A percentile compares a stretch with the other conserved stretches of the same genome.
Conservation (phyloP, 805 yeast genomes). For the Torulaspora maleeae region DNA sequence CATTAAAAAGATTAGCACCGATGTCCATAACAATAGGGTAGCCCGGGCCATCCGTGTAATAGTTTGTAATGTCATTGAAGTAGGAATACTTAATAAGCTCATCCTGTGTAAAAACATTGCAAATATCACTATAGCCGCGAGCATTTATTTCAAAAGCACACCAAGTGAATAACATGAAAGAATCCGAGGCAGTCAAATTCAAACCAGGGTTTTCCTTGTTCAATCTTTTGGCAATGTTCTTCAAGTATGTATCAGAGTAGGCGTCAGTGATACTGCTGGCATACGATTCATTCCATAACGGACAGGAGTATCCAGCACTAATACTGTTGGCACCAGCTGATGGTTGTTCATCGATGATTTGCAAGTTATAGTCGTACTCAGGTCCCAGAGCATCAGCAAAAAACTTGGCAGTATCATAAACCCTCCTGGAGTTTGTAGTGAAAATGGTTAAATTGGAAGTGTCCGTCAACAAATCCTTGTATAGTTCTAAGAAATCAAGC, state of each 20-base stretch:
- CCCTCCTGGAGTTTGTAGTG: constrained; percentile 45
- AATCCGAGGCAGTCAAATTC: constrained; percentile 50
- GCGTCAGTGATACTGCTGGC: constrained; percentile 15
- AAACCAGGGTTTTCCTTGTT: constrained; percentile 50
- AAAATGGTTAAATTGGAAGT: constrained; percentile 42
- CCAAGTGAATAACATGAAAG: constrained; percentile 50
- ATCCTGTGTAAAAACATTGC: constrained; percentile 60
- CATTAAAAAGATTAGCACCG: constrained; percentile 56
- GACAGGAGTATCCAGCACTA: constrained; percentile 45
- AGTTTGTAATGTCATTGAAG: constrained; percentile 52
- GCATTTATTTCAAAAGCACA: constrained; percentile 77
- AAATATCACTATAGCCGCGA: constrained; percentile 60
- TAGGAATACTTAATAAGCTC: constrained; percentile 64
- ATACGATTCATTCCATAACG: constrained; percentile 31
- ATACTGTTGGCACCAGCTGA: constrained; percentile 47
- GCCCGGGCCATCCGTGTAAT: constrained; percentile 62
- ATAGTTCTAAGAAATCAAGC: constrained; percentile 40
- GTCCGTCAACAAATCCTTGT: constrained; percentile 39
- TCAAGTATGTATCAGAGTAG: constrained; percentile 40
- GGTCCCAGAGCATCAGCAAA: constrained; percentile 40
- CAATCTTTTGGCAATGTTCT: constrained; percentile 52
- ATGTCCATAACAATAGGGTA: constrained; percentile 50
- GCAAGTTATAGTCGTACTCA: constrained; percentile 29
- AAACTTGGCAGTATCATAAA: constrained; percentile 46
- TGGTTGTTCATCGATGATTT: constrained; percentile 40